phyloP scores from a whole-genome alignment of 129 eudicot species.

The Flaveria trinervia region DNA sequence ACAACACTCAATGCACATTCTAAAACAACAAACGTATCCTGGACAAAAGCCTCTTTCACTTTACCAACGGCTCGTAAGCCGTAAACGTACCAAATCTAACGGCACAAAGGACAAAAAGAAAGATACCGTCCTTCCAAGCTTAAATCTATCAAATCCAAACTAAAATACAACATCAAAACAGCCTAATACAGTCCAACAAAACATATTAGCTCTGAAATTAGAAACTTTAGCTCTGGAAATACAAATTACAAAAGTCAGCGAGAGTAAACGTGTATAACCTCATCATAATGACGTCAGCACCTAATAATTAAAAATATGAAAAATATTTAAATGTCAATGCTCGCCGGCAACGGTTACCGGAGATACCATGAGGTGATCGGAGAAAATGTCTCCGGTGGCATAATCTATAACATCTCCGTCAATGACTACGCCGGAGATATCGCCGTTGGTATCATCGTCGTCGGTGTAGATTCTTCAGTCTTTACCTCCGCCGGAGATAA shows the following conservation, averaged over 20 bases:
- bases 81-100: neutral
- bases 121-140: neutral
- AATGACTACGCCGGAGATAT: constrained; percentile 27
- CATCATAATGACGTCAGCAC: constrained; percentile 24
- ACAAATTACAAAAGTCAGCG: neutral
- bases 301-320: neutral
- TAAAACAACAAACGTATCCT: neutral
- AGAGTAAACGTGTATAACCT: constrained; percentile 22
- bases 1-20: neutral
- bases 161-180: neutral
- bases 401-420: constrained; percentile 58
- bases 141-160: constrained; percentile 13
- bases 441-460: constrained; percentile 19
- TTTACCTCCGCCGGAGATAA: constrained; percentile 58
- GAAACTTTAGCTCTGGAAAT: constrained; percentile 1
- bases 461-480: constrained; percentile 44
- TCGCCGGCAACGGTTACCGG: too few relatives aligned
- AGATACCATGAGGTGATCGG: too few relatives aligned
- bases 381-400: too few relatives aligned
- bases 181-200: neutral
- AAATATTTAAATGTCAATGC: neutral
- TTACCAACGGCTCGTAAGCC: constrained; percentile 1
- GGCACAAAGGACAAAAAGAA: neutral
- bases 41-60: constrained; percentile 7
- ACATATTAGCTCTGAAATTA: neutral